These are phyloP conservation scores for Trichoderma endophyticum DNA, from an alignment of 2,329 filamentous ascomycete species.

Conservation along the genomic window DNA sequence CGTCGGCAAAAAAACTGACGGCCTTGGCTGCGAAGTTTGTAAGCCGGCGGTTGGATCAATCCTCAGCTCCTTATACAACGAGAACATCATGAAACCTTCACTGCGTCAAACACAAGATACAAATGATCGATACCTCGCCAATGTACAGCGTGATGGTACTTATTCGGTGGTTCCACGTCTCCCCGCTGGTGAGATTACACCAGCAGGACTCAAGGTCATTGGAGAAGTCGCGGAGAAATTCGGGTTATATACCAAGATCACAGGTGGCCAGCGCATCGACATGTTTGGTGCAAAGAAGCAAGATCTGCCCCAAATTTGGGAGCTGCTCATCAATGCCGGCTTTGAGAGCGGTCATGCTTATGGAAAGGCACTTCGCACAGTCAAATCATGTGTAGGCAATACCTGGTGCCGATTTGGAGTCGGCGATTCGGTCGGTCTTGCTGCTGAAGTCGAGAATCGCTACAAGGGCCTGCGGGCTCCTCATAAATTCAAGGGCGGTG, in stretches of 20 bases:
- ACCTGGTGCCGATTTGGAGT: slow-evolving; percentile 90
- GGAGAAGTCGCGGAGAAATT: slow-evolving; percentile 83
- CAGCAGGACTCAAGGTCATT: slow-evolving; percentile 79
- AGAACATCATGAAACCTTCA: slow-evolving; percentile 70
- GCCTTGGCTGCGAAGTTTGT: slow-evolving; percentile 82
- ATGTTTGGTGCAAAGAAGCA: slow-evolving; percentile 90
- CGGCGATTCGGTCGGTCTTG: slow-evolving; percentile 88
- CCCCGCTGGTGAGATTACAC: slow-evolving; percentile 80
- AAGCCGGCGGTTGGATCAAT: slow-evolving; percentile 82
- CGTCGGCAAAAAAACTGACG: slow-evolving; percentile 66
- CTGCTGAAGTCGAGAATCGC: slow-evolving; percentile 79
- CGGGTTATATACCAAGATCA: slow-evolving; percentile 85
- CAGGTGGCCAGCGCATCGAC: slow-evolving; percentile 86
- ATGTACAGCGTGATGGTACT: slow-evolving; percentile 88
- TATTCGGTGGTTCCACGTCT: slow-evolving; percentile 86
- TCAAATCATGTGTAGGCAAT: slow-evolving; percentile 88
- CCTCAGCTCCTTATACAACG: slow-evolving; percentile 77
- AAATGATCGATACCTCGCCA: slow-evolving; percentile 82
- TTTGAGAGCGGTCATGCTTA: slow-evolving; percentile 92
- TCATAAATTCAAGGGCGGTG: slow-evolving; percentile 88
- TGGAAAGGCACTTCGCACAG: slow-evolving; percentile 81
- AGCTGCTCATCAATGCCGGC: slow-evolving; percentile 72
- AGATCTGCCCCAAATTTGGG: slow-evolving; percentile 80
- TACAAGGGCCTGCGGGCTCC: slow-evolving; percentile 89
- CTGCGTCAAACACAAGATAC: slow-evolving; percentile 80